Evolutionary conservation across 192 early-diverging fungal genomes (phyloP).

Genomic region (Linnemannia hyalina): DNA sequence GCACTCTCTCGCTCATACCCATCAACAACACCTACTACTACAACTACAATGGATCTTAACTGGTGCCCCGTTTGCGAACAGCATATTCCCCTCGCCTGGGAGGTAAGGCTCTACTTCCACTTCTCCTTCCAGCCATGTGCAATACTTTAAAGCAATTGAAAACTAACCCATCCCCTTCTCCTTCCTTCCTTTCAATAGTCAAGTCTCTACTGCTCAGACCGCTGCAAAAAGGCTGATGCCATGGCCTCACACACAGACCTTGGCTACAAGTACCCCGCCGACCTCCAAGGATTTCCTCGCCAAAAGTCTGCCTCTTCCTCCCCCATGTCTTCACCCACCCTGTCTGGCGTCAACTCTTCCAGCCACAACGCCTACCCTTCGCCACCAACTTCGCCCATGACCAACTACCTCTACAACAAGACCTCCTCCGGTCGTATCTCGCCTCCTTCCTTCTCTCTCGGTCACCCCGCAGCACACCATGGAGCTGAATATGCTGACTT

Average conservation of each 20-base stretch:
- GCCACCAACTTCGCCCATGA: constrained; percentile 49
- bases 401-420: constrained; percentile 54
- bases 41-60: constrained; percentile 55
- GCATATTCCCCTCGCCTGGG: constrained; percentile 56
- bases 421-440: constrained; percentile 47
- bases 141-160: neutral
- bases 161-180: neutral
- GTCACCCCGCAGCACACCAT: constrained; percentile 14
- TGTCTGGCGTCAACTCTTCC: constrained; percentile 39
- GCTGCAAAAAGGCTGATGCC: constrained; percentile 56
- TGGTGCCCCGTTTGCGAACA: constrained; percentile 60
- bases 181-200: constrained; percentile 17
- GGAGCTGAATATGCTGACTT: constrained; percentile 14
- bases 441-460: constrained; percentile 47
- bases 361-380: constrained; percentile 24
- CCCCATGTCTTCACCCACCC: constrained; percentile 42
- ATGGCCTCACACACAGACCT: constrained; percentile 44
- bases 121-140: neutral
- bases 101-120: constrained; percentile 31
- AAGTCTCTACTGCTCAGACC: constrained; percentile 56
- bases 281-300: constrained; percentile 47
- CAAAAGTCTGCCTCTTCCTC: constrained; percentile 24
- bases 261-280: constrained; percentile 46
- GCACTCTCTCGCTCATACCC: neutral
- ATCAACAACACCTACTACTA: neutral